These are phyloP conservation scores for Cutaneotrichosporon cyanovorans DNA, from an alignment of 1,284 basidiomycete genomes.

Conservation along the genomic window DNA sequence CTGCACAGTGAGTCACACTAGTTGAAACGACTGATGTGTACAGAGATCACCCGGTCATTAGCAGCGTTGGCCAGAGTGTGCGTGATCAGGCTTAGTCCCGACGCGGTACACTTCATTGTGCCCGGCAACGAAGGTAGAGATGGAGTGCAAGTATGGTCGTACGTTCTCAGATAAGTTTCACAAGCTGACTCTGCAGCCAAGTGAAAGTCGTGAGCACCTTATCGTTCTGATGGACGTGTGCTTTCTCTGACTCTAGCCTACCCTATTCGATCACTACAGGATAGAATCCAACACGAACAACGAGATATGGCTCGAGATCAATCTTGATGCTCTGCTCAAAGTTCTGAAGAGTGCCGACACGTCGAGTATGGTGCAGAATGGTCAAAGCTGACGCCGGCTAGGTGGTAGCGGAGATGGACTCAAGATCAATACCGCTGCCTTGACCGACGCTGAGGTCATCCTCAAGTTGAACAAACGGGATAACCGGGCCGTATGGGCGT, in stretches of 20 bases:
- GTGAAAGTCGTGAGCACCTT: slow-evolving; percentile 47
- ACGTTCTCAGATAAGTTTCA: slow-evolving; percentile 39
- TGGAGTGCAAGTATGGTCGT: slow-evolving; percentile 90
- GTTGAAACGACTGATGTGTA: neutral
- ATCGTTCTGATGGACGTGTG: slow-evolving; percentile 49
- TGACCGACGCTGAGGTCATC: slow-evolving; percentile 56
- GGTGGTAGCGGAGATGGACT: slow-evolving; percentile 4
- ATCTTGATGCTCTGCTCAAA: slow-evolving; percentile 61
- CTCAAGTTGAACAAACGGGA: slow-evolving; percentile 57
- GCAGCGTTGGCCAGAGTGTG: slow-evolving; percentile 75
- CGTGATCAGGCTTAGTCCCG: slow-evolving; percentile 68
- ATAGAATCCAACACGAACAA: slow-evolving; percentile 78
- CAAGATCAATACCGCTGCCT: slow-evolving; percentile 5
- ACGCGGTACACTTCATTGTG: slow-evolving; percentile 67
- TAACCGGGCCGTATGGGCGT: slow-evolving; percentile 35
- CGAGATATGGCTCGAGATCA: slow-evolving; percentile 65
- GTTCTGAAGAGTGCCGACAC: slow-evolving; percentile 53
- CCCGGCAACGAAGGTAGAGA: slow-evolving; percentile 69
- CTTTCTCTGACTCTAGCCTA: slow-evolving; percentile 49
- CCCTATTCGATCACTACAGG: slow-evolving; percentile 70
- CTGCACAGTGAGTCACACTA: slow-evolving; percentile 52
- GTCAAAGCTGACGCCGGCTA: neutral
- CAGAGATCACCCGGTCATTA: slow-evolving; percentile 67
- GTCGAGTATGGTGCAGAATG: slow-evolving; percentile 21
- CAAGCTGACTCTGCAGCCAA: slow-evolving; percentile 26